Conservation (phyloP, 805 yeast genomes). For the Schwanniomyces sp. region DNA sequence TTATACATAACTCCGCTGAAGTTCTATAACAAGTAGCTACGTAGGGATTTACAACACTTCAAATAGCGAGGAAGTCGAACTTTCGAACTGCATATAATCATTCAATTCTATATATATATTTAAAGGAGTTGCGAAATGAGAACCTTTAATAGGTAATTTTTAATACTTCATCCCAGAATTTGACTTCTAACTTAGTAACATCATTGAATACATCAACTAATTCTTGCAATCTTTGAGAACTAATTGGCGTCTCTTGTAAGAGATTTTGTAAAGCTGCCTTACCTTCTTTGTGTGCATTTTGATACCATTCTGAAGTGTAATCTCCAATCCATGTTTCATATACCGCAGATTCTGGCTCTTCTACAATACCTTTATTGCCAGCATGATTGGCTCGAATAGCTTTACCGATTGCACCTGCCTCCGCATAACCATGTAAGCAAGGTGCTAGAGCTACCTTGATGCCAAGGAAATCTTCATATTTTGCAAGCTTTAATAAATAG, state of each 20-base stretch:
- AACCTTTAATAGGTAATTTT: background rate
- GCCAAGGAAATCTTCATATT: constrained; percentile 58
- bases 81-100: background rate
- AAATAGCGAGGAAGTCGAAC: background rate
- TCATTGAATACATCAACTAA: constrained; percentile 58
- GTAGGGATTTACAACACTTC: background rate
- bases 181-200: constrained; percentile 60
- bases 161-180: constrained; percentile 63
- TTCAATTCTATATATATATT: background rate
- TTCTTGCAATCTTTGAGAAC: constrained; percentile 46
- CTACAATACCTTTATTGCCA: constrained; percentile 20
- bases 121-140: background rate
- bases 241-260: constrained; percentile 30
- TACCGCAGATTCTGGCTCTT: constrained; percentile 21
- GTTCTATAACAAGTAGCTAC: background rate
- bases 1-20: constrained; percentile 31
- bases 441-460: constrained; percentile 72
- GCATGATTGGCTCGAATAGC: constrained; percentile 12
- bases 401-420: constrained; percentile 47
- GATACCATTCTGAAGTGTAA: constrained; percentile 60
- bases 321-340: constrained; percentile 60
- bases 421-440: constrained; percentile 70
- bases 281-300: constrained; percentile 53
- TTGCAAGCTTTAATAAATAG: constrained; percentile 55
- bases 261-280: constrained; percentile 45